A percentile compares a stretch with the other conserved stretches of the same genome.
These are phyloP conservation scores for Talaromyces verruculosus DNA, from an alignment of 2,329 filamentous ascomycete genomes.

Conservation along the genomic window DNA sequence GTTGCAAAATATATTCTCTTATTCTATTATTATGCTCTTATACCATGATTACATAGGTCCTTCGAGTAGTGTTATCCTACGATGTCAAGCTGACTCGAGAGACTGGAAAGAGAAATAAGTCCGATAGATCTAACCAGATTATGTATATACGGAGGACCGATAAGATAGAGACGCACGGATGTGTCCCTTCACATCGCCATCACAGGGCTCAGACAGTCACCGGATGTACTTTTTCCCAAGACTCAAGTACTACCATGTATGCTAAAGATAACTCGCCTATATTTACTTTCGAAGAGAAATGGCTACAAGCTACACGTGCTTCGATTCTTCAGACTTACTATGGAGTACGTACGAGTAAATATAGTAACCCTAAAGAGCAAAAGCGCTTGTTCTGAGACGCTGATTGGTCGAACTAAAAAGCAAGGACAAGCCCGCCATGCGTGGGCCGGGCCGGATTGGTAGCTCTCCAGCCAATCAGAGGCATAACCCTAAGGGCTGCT, in stretches of 20 bases:
- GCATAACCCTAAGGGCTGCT: too few species aligned
- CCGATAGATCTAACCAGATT: background rate
- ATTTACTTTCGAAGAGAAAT: background rate
- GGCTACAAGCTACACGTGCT: background rate
- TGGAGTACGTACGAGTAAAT: background rate
- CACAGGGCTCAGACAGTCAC: background rate
- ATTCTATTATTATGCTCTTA: background rate
- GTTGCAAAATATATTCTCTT: background rate
- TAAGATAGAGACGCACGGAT: background rate
- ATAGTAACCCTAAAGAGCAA: background rate
- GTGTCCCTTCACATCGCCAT: background rate
- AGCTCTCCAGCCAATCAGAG: background rate
- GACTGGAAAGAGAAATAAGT: background rate
- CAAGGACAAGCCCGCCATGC: background rate
- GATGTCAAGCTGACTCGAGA: background rate
- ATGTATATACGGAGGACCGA: too few species aligned
- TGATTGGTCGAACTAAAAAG: conserved; percentile 3
- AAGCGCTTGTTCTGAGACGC: background rate
- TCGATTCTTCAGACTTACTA: background rate
- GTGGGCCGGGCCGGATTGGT: conserved; percentile 5
- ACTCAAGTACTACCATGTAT: background rate
- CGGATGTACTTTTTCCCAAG: background rate
- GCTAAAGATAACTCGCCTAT: background rate
- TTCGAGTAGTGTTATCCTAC: background rate
- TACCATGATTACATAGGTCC: background rate